phyloP scores from a whole-genome alignment of 2,329 filamentous ascomycete genomes.

The Dactylellina drechsleri region DNA sequence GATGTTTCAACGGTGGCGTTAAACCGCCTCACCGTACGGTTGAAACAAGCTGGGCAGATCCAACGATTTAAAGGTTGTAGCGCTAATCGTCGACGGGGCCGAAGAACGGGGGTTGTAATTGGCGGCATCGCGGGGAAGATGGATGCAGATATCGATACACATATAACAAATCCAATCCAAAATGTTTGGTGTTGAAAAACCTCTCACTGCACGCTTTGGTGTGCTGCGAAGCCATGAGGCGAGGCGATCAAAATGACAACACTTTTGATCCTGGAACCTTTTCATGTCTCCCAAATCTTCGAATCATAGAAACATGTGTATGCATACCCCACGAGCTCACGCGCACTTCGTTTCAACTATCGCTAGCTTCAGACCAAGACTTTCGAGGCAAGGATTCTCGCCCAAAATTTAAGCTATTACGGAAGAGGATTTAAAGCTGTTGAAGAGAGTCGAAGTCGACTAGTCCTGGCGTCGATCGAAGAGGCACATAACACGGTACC shows the following conservation, averaged over 20 bases:
- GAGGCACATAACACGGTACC: no score
- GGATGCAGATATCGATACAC: not conserved
- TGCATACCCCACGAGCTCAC: no score
- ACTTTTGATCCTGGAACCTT: no score
- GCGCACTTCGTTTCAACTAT: no score
- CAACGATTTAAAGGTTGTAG: conserved; percentile 10
- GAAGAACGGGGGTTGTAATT: conserved; percentile 6
- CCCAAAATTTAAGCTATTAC: no score
- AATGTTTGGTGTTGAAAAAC: not conserved
- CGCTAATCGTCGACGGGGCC: conserved; percentile 14
- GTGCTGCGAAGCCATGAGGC: not conserved
- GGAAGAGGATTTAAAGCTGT: not conserved
- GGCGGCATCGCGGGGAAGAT: conserved; percentile 10
- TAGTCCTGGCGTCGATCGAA: no score
- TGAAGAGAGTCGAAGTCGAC: no score
- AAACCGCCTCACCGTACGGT: conserved; percentile 5
- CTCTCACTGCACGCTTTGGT: not conserved
- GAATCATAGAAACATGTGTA: no score
- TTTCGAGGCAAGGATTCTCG: no score
- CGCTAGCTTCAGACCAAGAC: no score
- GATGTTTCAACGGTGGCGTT: conserved; percentile 18
- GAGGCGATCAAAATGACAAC: no score
- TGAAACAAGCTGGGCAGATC: conserved; percentile 43
- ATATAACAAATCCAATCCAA: not conserved
- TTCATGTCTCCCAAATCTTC: no score